Evolutionary conservation across 75 land plant species (phyloP), one percentile per base, ranked within the genome.

Genomic region (Adiantum capillusveneris): DNA sequence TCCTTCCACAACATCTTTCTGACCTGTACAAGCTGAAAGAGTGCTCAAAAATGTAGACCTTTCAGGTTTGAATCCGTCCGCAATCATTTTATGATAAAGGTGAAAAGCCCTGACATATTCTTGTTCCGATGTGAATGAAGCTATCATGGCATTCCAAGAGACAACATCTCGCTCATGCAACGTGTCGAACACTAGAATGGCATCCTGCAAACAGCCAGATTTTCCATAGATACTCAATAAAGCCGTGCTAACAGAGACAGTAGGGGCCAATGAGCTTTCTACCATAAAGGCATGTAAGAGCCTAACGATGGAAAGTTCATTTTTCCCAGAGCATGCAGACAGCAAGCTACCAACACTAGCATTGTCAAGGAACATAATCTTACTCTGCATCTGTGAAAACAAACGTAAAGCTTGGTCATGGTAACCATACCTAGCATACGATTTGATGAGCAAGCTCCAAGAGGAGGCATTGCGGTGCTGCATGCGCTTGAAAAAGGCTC

Each of bases 101-200:
- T 21, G 22, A 46, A 46, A 18, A n/a, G 50, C 50, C 6, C 14
- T 46, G 22, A 46, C 14, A 17, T 6, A 2, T 21, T 46, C 50
- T 6, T 46, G 2, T 46, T 46, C 22, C 6, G 50, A 46, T 3
- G 14, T 21, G 14, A 18, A 46, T 46, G 50, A 6, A 0, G 60
- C 59, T 54, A 73, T 62, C 56, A 61, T 25, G 0, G 70, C 60
- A 57, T 61, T 66, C 70, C 65, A 73, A 1, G 65, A 66, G 6
- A 61, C 61, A 48, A 62, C 31, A 48, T 73, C 65, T 42, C 36
- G 67, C 1, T 46, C 18, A 34, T 64, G 45, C 31, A 73, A 42
- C 53, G 60, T 49, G 18, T 61, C 69, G 48, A 74, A 68, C 61
- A 74, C 27, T 13, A 26, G 16, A 12, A 11, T 18, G 25, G 71